Base-by-base conservation (phyloP, 192 early-diverging fungal species). In the Funneliformis mosseae region DNA sequence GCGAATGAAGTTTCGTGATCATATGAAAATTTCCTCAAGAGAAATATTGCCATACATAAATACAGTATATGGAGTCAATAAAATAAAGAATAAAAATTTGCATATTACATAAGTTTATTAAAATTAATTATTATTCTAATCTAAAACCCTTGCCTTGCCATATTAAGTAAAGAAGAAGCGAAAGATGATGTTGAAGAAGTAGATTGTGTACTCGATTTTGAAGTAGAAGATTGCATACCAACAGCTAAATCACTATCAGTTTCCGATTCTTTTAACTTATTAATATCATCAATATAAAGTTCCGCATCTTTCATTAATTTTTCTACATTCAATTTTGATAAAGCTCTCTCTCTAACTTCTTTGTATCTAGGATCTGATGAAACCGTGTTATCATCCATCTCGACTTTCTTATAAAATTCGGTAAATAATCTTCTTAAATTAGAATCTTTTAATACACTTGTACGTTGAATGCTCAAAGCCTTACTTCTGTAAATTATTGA, bases 321-420 rank as follows among this genome's bases (percentile, higher is more conserved):
- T 23, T 60, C 78, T 25, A 79, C 0, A 79, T 59, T 71, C 21
- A 71, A 50, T 71, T 71, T 61, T 39, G 23, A 16, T 21, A 79
- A 42, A 69, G 50, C 27, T 21, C 5, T 71, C 2, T 42, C 27
- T 27, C 46, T 79, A 7, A 48, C 69, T 16, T 59, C 63, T 59
- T 60, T 70, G 43, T 79, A 79, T 60, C 16, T 48, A 21, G 67
- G 38, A 62, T 79, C 78, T 27, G 33, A 23, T 23, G 23, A 43
- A 14, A 78, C 21, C 9, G 23, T 46, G 8, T 21, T 62, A 33
- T 79, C 46, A 38, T 71, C 68, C 0, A 33, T 62, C 27, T 71
- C 78, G 25, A 41, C 10, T 41, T 28, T 46, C 60, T 79, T 79
- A 43, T 71, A 79, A 72, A 33, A 71, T 33, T 79, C 55, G 5